Conservation (phyloP, 306 rosid species). For the Dryas drummondii region DNA sequence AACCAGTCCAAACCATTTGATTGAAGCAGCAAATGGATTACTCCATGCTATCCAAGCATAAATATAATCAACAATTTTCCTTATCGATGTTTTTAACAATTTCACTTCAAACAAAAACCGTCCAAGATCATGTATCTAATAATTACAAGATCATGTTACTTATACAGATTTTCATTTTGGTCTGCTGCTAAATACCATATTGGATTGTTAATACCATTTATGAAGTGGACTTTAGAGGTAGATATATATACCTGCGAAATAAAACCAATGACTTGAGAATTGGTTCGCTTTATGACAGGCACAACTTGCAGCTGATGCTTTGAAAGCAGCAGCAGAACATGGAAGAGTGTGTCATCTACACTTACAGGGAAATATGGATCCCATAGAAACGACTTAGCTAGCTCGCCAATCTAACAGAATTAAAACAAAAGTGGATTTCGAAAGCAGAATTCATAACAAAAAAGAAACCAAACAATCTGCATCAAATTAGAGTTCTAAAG, state of each 20-base stretch:
- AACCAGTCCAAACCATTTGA: conserved; percentile 67
- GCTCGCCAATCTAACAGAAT: conserved; percentile 53
- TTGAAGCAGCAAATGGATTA: conserved; percentile 56
- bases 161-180: neutral
- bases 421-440: neutral
- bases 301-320: conserved; percentile 56
- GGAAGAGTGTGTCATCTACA: conserved; percentile 56
- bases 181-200: neutral
- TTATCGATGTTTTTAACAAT: neutral
- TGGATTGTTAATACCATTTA: neutral
- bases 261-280: conserved; percentile 47
- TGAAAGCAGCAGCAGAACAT: conserved; percentile 60
- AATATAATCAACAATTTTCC: neutral
- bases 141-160: neutral
- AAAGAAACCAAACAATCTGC: neutral
- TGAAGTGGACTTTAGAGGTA: neutral
- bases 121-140: neutral
- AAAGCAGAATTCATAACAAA: neutral
- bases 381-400: conserved; percentile 62
- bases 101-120: neutral
- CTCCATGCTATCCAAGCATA: conserved; percentile 46
- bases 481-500: neutral
- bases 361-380: conserved; percentile 60
- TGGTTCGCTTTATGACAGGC: conserved; percentile 47
- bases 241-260: conserved; percentile 57